phyloP scores from a whole-genome alignment of 2,329 filamentous ascomycete species.

The Pseudopyrenochaeta lycopersici region DNA sequence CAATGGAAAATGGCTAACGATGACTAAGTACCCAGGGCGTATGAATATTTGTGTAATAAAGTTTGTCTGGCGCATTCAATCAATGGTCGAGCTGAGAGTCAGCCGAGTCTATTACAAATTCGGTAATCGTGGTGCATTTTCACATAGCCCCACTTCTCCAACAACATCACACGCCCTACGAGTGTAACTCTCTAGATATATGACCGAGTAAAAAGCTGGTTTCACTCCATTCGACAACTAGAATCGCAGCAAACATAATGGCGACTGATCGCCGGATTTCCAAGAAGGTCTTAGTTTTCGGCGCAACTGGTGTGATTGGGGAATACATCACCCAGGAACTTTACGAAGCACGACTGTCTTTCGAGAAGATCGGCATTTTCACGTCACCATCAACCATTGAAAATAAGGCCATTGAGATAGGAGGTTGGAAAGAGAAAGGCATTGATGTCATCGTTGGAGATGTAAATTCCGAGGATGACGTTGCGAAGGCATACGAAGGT shows the following conservation, averaged over 20 bases:
- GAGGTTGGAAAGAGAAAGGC: conserved; percentile 56
- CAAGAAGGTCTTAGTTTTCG: conserved; percentile 61
- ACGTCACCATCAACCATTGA: conserved; percentile 64
- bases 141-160: neutral
- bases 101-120: no score
- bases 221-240: neutral
- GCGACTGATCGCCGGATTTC: conserved; percentile 14
- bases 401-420: conserved; percentile 60
- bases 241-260: conserved; percentile 7
- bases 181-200: neutral
- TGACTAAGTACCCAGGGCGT: no score
- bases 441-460: conserved; percentile 67
- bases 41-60: no score
- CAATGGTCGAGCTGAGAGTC: no score
- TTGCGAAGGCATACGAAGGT: conserved; percentile 66
- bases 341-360: conserved; percentile 54
- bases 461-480: conserved; percentile 60
- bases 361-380: conserved; percentile 63
- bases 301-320: conserved; percentile 63
- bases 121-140: neutral
- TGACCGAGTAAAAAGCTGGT: neutral
- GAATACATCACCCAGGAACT: conserved; percentile 62
- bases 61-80: no score
- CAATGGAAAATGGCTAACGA: no score
- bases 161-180: neutral